Evolutionary conservation across 164 flowering plant species (phyloP).

Genomic region (Chloranthus sessilifolius): DNA sequence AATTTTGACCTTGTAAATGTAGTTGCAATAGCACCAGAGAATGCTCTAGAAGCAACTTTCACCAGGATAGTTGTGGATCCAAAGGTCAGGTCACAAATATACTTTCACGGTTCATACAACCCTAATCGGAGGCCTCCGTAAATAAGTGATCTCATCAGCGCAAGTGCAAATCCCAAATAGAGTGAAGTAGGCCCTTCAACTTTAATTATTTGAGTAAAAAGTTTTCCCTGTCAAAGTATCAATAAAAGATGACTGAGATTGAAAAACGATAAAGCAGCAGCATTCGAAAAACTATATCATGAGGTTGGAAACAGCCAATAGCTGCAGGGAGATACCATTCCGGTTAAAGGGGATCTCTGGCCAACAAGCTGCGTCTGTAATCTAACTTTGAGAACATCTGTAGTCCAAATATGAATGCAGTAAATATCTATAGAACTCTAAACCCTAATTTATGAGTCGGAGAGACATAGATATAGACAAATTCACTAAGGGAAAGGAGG

Average conservation of each 20-base stretch:
- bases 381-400: constrained; percentile 98
- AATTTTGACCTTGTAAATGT: constrained; percentile 82
- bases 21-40: constrained; percentile 86
- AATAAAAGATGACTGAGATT: not conserved
- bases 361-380: constrained; percentile 98
- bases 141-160: constrained; percentile 73
- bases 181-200: constrained; percentile 73
- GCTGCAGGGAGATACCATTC: constrained; percentile 54
- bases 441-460: too few relatives aligned
- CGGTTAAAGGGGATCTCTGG: constrained; percentile 75
- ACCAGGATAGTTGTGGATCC: constrained; percentile 72
- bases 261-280: constrained; percentile 6
- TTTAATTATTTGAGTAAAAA: constrained; percentile 51
- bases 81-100: constrained; percentile 60
- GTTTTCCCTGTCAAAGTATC: constrained; percentile 44
- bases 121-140: constrained; percentile 95
- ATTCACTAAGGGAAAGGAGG: too few relatives aligned
- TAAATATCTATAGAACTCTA: constrained; percentile 1
- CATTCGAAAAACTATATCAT: constrained; percentile 7
- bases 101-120: constrained; percentile 90
- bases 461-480: too few relatives aligned
- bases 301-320: constrained; percentile 1
- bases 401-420: constrained; percentile 20
- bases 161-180: constrained; percentile 80
- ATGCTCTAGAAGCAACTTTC: constrained; percentile 84